Conservation (phyloP, 1,284 basidiomycete genomes). For the Trametes hirsuta region DNA sequence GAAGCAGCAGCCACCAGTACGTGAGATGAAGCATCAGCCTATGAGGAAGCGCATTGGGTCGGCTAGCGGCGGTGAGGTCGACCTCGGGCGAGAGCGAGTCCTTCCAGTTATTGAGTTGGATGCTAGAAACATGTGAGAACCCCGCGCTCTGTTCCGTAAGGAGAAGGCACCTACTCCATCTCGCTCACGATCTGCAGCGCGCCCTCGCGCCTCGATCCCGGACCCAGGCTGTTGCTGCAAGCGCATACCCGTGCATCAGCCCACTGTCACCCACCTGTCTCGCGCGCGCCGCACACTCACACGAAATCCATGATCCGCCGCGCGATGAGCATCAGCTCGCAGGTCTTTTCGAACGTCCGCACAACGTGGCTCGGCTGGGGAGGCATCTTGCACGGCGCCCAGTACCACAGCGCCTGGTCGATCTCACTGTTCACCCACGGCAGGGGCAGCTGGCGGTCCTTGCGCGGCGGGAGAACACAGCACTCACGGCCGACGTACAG, state of each 20-base stretch:
- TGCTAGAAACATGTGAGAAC: conserved; percentile 38
- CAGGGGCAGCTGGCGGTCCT: conserved; percentile 41
- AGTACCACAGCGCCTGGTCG: conserved; percentile 49
- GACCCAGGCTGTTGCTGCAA: conserved; percentile 46
- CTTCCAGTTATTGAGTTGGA: conserved; percentile 65
- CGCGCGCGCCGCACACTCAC: conserved; percentile 42
- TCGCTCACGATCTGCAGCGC: conserved; percentile 53
- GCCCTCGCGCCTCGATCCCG: conserved; percentile 41
- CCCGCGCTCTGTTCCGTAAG: background rate
- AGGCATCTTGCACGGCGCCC: conserved; percentile 42
- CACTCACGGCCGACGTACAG: conserved; percentile 62
- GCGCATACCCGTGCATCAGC: background rate
- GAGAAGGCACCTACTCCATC: conserved; percentile 48
- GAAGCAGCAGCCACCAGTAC: conserved; percentile 66
- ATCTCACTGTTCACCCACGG: conserved; percentile 50
- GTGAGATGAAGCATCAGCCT: conserved; percentile 65
- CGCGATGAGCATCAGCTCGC: conserved; percentile 57
- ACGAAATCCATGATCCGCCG: conserved; percentile 61
- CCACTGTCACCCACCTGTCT: background rate
- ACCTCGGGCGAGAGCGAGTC: conserved; percentile 56
- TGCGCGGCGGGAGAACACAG: conserved; percentile 45
- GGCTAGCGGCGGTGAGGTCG: conserved; percentile 53
- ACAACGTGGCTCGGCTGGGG: conserved; percentile 52
- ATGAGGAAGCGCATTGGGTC: conserved; percentile 57
- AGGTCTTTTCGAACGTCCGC: conserved; percentile 55